Conservation (phyloP, 768 basidiomycete species). For the Suillus brevipes region DNA sequence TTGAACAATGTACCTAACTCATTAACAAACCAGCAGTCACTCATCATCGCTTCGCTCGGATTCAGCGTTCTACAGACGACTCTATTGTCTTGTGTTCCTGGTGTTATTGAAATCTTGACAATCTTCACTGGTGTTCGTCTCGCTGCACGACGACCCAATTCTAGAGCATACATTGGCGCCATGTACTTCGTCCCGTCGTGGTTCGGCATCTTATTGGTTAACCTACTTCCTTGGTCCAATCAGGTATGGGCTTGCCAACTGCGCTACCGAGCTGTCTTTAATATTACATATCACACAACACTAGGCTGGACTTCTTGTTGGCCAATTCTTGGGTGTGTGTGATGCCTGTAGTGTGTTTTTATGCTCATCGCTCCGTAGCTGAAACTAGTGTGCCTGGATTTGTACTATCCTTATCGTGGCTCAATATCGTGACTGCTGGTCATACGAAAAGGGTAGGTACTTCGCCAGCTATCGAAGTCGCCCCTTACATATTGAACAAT, state of each 20-base stretch:
- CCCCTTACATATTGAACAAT: not conserved
- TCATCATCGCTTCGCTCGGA: conserved; percentile 64
- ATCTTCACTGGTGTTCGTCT: conserved; percentile 61
- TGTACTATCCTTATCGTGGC: conserved; percentile 57
- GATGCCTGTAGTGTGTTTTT: not conserved
- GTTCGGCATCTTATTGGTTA: conserved; percentile 56
- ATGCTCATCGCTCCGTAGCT: not conserved
- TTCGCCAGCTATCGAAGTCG: not conserved
- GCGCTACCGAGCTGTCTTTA: not conserved
- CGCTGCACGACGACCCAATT: conserved; percentile 50
- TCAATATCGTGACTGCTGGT: conserved; percentile 57
- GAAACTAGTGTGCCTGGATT: conserved; percentile 57
- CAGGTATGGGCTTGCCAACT: conserved; percentile 50
- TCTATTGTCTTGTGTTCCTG: conserved; percentile 61
- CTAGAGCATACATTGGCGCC: conserved; percentile 55
- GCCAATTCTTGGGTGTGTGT: conserved; percentile 49
- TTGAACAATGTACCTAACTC: conserved; percentile 61
- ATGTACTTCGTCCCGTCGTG: conserved; percentile 61
- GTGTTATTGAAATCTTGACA: conserved; percentile 59
- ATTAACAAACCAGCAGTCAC: conserved; percentile 54
- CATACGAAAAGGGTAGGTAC: conserved; percentile 65
- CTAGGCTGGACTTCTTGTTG: conserved; percentile 36
- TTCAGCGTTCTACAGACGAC: conserved; percentile 62
- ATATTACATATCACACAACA: not conserved
- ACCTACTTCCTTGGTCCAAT: conserved; percentile 57